Evolutionary conservation across 495 filamentous ascomycete species (phyloP).

Genomic region (Aspergillus sclerotiicarbonarius): DNA sequence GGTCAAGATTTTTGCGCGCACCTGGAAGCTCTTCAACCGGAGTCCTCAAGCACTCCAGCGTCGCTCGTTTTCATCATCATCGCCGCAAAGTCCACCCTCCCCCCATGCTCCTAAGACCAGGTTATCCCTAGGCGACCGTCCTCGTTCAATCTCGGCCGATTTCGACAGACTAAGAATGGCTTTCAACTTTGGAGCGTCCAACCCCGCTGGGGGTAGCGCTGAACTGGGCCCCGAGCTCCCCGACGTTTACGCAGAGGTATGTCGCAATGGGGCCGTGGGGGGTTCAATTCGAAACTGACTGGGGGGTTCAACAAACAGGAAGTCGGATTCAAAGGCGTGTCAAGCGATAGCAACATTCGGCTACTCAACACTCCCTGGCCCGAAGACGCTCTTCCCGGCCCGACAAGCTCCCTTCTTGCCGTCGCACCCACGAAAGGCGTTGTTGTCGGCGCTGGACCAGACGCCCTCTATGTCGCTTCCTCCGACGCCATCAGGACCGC

Average conservation of each 20-base stretch:
- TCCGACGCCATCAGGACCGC: slow-evolving; percentile 77
- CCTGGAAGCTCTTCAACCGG: slow-evolving; percentile 37
- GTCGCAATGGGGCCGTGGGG: slow-evolving; percentile 9
- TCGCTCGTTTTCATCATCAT: slow-evolving; percentile 39
- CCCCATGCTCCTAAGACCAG: slow-evolving; percentile 38
- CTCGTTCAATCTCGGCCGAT: slow-evolving; percentile 40
- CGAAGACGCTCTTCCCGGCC: slow-evolving; percentile 64
- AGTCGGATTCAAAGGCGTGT: slow-evolving; percentile 77
- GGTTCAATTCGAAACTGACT: not conserved
- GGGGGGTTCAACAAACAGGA: slow-evolving; percentile 46
- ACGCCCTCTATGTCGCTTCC: slow-evolving; percentile 69
- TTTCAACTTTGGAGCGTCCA: slow-evolving; percentile 53
- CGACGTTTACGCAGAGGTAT: slow-evolving; percentile 50
- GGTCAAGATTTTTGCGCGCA: slow-evolving; percentile 43
- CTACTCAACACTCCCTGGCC: slow-evolving; percentile 80
- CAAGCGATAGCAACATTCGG: slow-evolving; percentile 77
- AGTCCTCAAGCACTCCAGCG: slow-evolving; percentile 43
- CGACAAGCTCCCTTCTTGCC: slow-evolving; percentile 80
- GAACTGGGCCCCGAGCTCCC: slow-evolving; percentile 46
- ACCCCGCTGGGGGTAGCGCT: slow-evolving; percentile 29
- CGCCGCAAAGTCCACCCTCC: slow-evolving; percentile 30
- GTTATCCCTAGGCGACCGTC: slow-evolving; percentile 36
- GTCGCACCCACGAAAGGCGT: slow-evolving; percentile 79
- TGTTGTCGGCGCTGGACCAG: slow-evolving; percentile 83
- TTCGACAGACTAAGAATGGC: slow-evolving; percentile 60